A percentile compares a stretch with the other conserved stretches of the same genome.
Evolutionary conservation across 83 land plant species (phyloP).

Genomic region (Isoetes engelmannii): DNA sequence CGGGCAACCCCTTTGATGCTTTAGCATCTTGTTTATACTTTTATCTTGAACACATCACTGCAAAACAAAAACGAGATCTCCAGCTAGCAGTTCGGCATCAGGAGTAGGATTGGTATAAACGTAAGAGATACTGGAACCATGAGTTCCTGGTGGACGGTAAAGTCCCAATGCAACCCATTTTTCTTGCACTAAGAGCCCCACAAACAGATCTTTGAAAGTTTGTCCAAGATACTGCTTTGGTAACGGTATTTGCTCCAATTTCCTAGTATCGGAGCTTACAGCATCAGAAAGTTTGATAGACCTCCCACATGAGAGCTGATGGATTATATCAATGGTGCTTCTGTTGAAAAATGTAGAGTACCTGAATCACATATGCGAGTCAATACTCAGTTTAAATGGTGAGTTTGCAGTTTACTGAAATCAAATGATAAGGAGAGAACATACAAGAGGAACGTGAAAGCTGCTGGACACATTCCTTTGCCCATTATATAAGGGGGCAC

Average conservation of each 20-base stretch:
- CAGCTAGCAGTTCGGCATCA: constrained; percentile 6
- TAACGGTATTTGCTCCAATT: constrained; percentile 31
- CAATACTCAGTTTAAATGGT: no score
- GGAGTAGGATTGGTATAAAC: constrained; percentile 41
- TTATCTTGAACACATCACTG: constrained; percentile 15
- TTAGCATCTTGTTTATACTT: no score
- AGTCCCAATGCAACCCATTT: constrained; percentile 35
- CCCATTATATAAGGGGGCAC: constrained; percentile 44
- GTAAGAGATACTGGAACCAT: constrained; percentile 29
- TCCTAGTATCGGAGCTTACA: no score
- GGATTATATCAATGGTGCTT: constrained; percentile 30
- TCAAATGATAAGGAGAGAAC: no score
- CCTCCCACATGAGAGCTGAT: constrained; percentile 22
- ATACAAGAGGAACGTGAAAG: constrained; percentile 40
- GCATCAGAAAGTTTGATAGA: constrained; percentile 6
- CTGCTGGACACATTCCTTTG: constrained; percentile 36
- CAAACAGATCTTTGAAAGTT: constrained; percentile 28
- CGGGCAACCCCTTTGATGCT: no score
- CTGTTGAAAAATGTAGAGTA: constrained; percentile 48
- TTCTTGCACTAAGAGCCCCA: constrained; percentile 24
- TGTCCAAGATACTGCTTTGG: constrained; percentile 35
- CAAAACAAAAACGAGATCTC: constrained; percentile 35
- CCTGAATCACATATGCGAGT: no score
- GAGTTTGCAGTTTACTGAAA: no score
- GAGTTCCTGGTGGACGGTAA: constrained; percentile 28